A percentile compares a stretch with the other conserved stretches of the same genome.
phyloP scores from a whole-genome alignment of 768 basidiomycete genomes.

The Serendipita indica region DNA sequence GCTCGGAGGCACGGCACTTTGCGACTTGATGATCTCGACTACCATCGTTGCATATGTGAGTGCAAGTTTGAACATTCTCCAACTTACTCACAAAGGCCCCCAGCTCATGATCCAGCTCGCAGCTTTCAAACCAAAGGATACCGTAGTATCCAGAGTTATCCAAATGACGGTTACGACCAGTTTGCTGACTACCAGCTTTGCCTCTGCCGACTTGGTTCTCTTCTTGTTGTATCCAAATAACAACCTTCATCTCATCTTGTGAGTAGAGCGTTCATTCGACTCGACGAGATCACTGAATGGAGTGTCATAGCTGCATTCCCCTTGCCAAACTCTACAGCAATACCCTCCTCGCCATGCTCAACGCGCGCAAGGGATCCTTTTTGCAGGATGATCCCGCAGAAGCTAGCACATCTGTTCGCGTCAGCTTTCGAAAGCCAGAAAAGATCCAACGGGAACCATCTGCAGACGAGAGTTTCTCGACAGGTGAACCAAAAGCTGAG shows the following conservation, averaged over 20 bases:
- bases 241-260: conserved; percentile 9
- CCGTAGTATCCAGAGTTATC: conserved; percentile 1
- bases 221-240: background rate
- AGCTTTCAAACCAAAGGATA: conserved; percentile 3
- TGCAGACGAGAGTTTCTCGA: too few species aligned
- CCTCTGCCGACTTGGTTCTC: background rate
- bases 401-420: background rate
- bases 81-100: background rate
- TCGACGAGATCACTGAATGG: background rate
- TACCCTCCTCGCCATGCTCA: conserved; percentile 1
- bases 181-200: background rate
- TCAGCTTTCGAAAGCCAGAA: background rate
- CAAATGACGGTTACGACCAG: background rate
- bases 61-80: background rate
- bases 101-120: background rate
- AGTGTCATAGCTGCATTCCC: background rate
- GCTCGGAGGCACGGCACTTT: background rate
- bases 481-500: too few species aligned
- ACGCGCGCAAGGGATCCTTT: conserved; percentile 5
- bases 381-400: background rate
- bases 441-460: too few species aligned
- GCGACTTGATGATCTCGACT: background rate
- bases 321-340: conserved; percentile 8
- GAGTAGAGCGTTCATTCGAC: too few species aligned
- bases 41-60: conserved; percentile 4